These are phyloP conservation scores for Pelargonium fulgidum DNA, from an alignment of 441 rosid genomes.

Conservation along the genomic window DNA sequence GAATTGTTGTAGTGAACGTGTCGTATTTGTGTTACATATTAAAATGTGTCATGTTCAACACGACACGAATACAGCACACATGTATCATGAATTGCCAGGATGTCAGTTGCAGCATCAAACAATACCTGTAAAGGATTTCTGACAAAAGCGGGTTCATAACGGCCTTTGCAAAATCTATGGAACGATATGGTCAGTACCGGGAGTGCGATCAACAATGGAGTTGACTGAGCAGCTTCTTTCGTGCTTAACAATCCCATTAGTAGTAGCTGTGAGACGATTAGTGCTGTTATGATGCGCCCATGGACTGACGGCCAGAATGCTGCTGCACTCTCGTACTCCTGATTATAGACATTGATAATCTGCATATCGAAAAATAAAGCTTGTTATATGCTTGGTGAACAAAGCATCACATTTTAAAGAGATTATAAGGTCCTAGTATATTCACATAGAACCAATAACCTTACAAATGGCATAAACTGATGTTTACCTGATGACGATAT, in stretches of 20 bases:
- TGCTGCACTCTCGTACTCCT: constrained; percentile 82
- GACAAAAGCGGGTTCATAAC: constrained; percentile 72
- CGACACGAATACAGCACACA: too few species aligned
- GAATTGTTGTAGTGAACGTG: too few species aligned
- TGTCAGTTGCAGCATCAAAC: constrained; percentile 6
- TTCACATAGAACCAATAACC: neutral
- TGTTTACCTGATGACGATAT: constrained; percentile 83
- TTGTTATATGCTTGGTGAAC: neutral
- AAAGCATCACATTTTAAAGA: neutral
- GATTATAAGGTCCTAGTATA: neutral
- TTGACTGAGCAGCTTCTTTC: constrained; percentile 50
- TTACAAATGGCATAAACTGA: neutral
- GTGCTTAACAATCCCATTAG: constrained; percentile 77
- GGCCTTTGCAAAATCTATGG: constrained; percentile 62
- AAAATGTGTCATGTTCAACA: too few species aligned
- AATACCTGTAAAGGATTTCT: constrained; percentile 72
- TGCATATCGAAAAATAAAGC: constrained; percentile 25
- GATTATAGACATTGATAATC: constrained; percentile 91
- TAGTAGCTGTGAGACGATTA: constrained; percentile 69
- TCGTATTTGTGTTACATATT: too few species aligned
- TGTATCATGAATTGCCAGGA: neutral
- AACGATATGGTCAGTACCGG: constrained; percentile 71
- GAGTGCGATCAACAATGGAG: constrained; percentile 72
- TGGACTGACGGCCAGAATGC: constrained; percentile 96
- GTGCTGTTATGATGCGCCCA: constrained; percentile 59